Conservation (phyloP, 2,329 filamentous ascomycete genomes). For the Penicillium brevicompactum region DNA sequence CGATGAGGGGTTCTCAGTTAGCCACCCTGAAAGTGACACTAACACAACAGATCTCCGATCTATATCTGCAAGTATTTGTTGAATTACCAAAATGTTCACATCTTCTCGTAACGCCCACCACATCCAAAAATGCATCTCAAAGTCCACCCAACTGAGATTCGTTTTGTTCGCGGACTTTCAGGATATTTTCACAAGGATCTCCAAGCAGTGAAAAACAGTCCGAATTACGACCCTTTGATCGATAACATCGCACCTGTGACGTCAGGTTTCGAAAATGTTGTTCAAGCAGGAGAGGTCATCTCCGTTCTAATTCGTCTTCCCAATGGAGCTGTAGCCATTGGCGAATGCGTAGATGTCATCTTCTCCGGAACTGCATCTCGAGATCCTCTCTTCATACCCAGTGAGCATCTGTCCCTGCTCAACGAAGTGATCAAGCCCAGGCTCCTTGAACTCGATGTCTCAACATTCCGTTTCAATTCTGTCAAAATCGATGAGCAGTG, state of each 20-base stretch:
- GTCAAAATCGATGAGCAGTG: background rate
- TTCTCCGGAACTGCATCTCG: background rate
- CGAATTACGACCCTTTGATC: background rate
- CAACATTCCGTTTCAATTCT: background rate
- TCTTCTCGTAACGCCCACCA: background rate
- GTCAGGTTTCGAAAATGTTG: background rate
- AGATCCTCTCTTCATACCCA: background rate
- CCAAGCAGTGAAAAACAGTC: background rate
- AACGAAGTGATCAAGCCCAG: background rate
- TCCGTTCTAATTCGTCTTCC: background rate
- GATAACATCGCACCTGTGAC: background rate
- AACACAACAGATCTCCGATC: background rate
- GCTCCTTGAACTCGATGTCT: background rate
- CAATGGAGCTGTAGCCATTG: background rate
- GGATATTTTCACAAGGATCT: background rate
- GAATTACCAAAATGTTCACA: background rate
- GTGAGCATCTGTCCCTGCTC: background rate
- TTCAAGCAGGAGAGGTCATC: background rate
- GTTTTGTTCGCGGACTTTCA: background rate
- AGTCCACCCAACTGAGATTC: background rate
- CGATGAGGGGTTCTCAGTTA: background rate
- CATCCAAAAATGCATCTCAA: background rate
- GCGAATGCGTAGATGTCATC: background rate
- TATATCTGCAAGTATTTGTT: background rate
- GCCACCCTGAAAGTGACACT: background rate